Base-by-base conservation (phyloP, 768 basidiomycete species). In the Plicaturopsis crispa region DNA sequence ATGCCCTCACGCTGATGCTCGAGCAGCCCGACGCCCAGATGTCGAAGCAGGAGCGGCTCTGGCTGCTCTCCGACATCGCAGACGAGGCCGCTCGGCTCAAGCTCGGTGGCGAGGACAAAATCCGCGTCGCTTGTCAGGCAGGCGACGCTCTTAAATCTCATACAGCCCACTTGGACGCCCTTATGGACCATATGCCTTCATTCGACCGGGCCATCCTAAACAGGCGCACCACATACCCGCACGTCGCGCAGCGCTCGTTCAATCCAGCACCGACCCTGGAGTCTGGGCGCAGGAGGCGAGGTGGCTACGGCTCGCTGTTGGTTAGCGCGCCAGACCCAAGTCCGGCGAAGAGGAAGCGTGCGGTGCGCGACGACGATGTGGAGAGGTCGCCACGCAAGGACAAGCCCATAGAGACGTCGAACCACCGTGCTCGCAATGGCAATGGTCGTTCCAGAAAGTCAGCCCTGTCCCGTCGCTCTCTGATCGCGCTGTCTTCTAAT, bases 101-200 rank as follows among this genome's bases (percentile, higher is more conserved):
- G 60, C 75, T 91, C 44, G 93, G 94, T 19, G 88, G 87, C 38
- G 94, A 97, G 60, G 96, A 98, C 77, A 97, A 97, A 70, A 94
- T 97, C 60, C 78, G 90, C 52, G 89, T 94, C 43, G 90, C 90
- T 14, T 89, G 83, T 48, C 82, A 80, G 46, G 91, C 91, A 19
- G 87, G 88, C 24, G 92, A 97, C 65, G 84, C 78, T 50, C 79
- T 97, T 60, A 76, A 80, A 51, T 60, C 62, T 6, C 79, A 86
- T 57, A 62, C 69, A 33, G 54, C 55, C 43, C 79, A 87, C 50
- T 73, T 87, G 53, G 67, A 67, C 35, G 62, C 67, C 17, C 71
- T 88, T 23, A 65, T 84, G 7, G 73, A 73, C 43, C 64, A 72
- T 42, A 57, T 86, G 6, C 83, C 84, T 16, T 73, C 69, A 42